Conservation (phyloP, 2,329 filamentous ascomycete species). For the Rhynchosporium agropyri region DNA sequence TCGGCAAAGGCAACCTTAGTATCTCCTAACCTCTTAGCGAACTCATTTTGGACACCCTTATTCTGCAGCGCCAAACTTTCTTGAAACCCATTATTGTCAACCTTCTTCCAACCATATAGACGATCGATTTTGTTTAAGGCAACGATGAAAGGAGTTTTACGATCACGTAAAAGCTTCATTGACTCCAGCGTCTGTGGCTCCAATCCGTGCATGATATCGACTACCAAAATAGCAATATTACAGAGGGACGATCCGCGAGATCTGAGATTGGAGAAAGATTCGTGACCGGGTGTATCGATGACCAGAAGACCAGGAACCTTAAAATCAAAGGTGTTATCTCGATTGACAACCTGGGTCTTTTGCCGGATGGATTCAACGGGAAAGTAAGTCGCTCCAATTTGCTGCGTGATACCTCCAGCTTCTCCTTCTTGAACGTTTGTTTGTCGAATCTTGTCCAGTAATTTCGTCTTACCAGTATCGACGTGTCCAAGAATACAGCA, state of each 20-base stretch:
- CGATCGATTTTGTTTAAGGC: constrained; percentile 99
- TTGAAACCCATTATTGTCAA: constrained; percentile 97
- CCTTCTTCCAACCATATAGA: constrained; percentile 98
- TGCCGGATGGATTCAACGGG: constrained; percentile 88
- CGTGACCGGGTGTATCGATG: constrained; percentile 98
- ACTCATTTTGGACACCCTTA: constrained; percentile 92
- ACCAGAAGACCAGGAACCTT: constrained; percentile 96
- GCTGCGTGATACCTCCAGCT: constrained; percentile 98
- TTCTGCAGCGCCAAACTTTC: constrained; percentile 88
- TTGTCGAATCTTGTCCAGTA: constrained; percentile 96
- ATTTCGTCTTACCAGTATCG: constrained; percentile 99
- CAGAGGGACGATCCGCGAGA: constrained; percentile 97
- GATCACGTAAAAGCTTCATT: constrained; percentile 88
- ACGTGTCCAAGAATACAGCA: constrained; percentile 99
- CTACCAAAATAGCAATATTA: constrained; percentile 98
- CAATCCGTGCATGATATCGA: constrained; percentile 99
- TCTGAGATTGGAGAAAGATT: constrained; percentile 98
- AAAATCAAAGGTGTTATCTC: constrained; percentile 87
- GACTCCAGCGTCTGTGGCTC: constrained; percentile 97
- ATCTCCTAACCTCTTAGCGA: constrained; percentile 83
- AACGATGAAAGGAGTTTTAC: constrained; percentile 97
- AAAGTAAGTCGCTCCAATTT: constrained; percentile 99
- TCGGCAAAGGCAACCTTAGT: constrained; percentile 94
- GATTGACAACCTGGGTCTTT: constrained; percentile 93
- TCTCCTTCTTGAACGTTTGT: constrained; percentile 99